These are phyloP conservation scores for Lathyrus oleraceus DNA, from an alignment of 306 rosid genomes.

Conservation along the genomic window DNA sequence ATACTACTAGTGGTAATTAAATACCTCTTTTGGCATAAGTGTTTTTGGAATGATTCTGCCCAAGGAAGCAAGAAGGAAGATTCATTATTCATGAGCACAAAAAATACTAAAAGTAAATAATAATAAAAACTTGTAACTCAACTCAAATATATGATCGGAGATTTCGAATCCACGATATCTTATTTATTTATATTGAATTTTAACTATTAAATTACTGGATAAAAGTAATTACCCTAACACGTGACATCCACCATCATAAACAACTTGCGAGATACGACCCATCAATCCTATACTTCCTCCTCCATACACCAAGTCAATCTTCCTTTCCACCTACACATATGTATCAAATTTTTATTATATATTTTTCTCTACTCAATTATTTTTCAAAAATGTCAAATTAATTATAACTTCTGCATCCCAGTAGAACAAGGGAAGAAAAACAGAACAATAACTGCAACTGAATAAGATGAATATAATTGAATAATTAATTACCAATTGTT, in stretches of 20 bases:
- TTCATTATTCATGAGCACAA: neutral
- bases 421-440: neutral
- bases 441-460: neutral
- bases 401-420: neutral
- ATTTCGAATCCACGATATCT: no score
- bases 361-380: neutral
- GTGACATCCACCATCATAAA: constrained; percentile 93
- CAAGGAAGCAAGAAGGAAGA: neutral
- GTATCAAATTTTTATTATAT: neutral
- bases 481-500: constrained; percentile 58
- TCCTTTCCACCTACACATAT: constrained; percentile 70
- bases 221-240: constrained; percentile 70
- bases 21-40: constrained; percentile 92
- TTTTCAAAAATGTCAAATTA: constrained; percentile 1
- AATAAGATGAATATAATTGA: neutral
- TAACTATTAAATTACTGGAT: no score
- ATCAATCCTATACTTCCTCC: constrained; percentile 97
- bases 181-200: no score
- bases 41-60: constrained; percentile 88
- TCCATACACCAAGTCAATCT: constrained; percentile 94
- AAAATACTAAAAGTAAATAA: neutral
- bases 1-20: no score
- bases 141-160: no score
- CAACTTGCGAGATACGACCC: constrained; percentile 90
- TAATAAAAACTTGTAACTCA: no score